Evolutionary conservation across 176 grass and related monocot genomes (phyloP).

Genomic region (Themeda triandra): DNA sequence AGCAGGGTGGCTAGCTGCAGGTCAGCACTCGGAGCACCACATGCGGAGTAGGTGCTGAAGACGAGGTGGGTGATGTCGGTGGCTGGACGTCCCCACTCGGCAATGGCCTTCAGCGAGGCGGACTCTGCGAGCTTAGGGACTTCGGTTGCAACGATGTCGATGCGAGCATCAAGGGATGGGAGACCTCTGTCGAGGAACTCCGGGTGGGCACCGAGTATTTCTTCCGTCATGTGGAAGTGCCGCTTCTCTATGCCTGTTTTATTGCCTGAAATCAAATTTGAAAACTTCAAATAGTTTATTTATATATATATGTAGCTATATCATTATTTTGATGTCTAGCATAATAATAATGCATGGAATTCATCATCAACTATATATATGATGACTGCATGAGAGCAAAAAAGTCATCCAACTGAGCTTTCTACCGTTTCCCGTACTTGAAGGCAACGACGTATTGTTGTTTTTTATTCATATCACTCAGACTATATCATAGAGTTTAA

Average conservation of each 20-base stretch:
- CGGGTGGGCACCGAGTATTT: conserved; percentile 23
- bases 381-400: too few species aligned
- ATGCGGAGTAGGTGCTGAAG: conserved; percentile 47
- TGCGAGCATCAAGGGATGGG: conserved; percentile 39
- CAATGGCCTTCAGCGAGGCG: conserved; percentile 46
- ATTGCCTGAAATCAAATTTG: conserved; percentile 1
- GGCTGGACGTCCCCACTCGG: conserved; percentile 54
- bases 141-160: conserved; percentile 23
- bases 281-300: too few species aligned
- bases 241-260: conserved; percentile 44
- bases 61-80: conserved; percentile 58
- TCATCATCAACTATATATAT: too few species aligned
- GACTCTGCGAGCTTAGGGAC: conserved; percentile 42
- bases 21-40: conserved; percentile 32
- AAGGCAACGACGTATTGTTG: too few species aligned
- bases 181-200: conserved; percentile 23
- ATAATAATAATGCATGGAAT: too few species aligned
- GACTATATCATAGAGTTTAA: too few species aligned
- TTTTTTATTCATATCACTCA: too few species aligned
- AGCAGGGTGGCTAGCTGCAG: conserved; percentile 34
- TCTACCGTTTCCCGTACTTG: too few species aligned
- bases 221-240: conserved; percentile 35
- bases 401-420: too few species aligned
- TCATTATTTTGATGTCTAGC: too few species aligned
- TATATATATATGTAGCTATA: too few species aligned